These are phyloP conservation scores for Cladophialophora carrionii DNA, from an alignment of 2,329 filamentous ascomycete species.

Conservation along the genomic window DNA sequence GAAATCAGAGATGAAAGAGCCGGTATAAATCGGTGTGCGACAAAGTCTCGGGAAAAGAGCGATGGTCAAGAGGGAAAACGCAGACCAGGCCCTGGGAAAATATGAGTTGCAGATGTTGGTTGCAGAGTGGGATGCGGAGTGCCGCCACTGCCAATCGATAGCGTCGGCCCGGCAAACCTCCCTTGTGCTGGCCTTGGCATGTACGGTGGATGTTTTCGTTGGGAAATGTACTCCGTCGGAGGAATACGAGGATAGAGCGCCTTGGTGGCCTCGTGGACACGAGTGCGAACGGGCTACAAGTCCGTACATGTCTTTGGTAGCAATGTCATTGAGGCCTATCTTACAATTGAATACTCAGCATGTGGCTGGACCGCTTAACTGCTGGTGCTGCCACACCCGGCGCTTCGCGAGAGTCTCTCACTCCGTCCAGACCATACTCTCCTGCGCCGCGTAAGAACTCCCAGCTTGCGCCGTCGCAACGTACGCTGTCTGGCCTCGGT, in stretches of 20 bases:
- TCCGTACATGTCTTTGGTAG: background rate
- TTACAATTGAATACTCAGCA: constrained; percentile 44
- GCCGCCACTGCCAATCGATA: constrained; percentile 10
- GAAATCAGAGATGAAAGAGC: constrained; percentile 36
- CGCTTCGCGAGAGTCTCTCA: constrained; percentile 60
- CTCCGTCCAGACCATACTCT: constrained; percentile 70
- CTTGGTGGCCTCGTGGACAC: background rate
- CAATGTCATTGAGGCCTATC: constrained; percentile 5
- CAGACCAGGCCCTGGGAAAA: constrained; percentile 32
- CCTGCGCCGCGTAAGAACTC: constrained; percentile 70
- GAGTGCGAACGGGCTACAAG: background rate
- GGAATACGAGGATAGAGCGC: background rate
- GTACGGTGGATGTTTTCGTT: background rate
- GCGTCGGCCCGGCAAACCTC: background rate
- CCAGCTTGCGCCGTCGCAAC: constrained; percentile 68
- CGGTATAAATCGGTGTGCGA: constrained; percentile 29
- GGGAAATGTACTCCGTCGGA: background rate
- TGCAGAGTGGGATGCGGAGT: constrained; percentile 8
- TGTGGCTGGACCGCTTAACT: constrained; percentile 88
- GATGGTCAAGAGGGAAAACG: constrained; percentile 24
- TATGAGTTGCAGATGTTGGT: constrained; percentile 15
- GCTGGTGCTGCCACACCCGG: constrained; percentile 64
- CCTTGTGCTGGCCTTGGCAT: constrained; percentile 1
- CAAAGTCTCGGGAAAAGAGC: constrained; percentile 36
- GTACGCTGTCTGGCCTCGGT: constrained; percentile 61